phyloP scores from a whole-genome alignment of 2,329 filamentous ascomycete species.

The Ilyonectria mors-panacis region DNA sequence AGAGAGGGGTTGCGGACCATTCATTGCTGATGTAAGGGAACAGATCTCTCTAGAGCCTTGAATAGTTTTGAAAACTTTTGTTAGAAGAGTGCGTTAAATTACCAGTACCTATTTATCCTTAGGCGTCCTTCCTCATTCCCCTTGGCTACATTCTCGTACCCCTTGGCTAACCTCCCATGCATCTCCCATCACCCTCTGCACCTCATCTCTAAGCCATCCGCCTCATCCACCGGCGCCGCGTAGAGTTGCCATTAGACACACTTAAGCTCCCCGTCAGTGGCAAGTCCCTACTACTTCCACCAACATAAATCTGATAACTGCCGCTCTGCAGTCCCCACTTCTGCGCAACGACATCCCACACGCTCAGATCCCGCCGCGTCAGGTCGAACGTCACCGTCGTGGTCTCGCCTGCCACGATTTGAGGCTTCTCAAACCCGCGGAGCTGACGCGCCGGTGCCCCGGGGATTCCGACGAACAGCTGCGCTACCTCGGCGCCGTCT shows the following conservation, averaged over 20 bases:
- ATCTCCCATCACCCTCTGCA: background rate
- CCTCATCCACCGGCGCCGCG: background rate
- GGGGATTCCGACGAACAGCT: conserved; percentile 17
- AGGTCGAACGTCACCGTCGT: conserved; percentile 10
- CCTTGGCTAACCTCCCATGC: no score
- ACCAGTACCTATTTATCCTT: no score
- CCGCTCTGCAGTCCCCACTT: conserved; percentile 19
- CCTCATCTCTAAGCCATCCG: background rate
- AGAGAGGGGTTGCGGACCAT: no score
- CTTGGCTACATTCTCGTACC: no score
- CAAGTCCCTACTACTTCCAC: conserved; percentile 14
- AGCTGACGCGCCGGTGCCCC: conserved; percentile 14
- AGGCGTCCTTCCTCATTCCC: no score
- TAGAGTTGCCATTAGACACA: background rate
- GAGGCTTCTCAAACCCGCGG: conserved; percentile 17
- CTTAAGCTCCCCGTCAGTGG: conserved; percentile 4
- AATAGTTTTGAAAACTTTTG: no score
- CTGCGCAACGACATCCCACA: conserved; percentile 15
- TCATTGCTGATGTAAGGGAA: no score
- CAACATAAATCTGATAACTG: conserved; percentile 17
- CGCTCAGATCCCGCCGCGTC: conserved; percentile 9
- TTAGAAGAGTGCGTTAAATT: no score
- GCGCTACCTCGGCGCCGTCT: conserved; percentile 10
- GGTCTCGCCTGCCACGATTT: background rate
- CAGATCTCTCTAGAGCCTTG: no score